Evolutionary conservation across 768 basidiomycete species (phyloP).

Genomic region (Termitomyces sp.): DNA sequence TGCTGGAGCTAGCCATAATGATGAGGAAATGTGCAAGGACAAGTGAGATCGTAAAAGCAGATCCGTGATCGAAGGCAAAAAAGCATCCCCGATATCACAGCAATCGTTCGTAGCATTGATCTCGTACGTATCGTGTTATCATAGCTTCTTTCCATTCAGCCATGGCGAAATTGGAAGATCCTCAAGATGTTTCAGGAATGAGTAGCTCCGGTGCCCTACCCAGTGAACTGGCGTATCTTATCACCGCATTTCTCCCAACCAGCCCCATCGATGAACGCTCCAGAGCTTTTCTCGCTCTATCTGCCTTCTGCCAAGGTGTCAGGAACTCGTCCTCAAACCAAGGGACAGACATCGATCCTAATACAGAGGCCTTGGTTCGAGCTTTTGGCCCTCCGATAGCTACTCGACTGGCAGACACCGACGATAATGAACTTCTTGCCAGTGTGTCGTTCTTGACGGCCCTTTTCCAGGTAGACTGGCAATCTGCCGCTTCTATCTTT

Average conservation of each 20-base stretch:
- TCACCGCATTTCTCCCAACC: constrained; percentile 47
- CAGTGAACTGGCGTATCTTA: constrained; percentile 49
- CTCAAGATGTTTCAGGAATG: constrained; percentile 13
- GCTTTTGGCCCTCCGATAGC: constrained; percentile 47
- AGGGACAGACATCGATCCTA: constrained; percentile 35
- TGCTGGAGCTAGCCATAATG: constrained; percentile 7
- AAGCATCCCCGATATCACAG: neutral
- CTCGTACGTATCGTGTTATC: neutral
- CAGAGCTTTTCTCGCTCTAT: constrained; percentile 66
- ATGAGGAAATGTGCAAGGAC: neutral
- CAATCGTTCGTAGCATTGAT: neutral
- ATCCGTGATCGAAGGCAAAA: constrained; percentile 4
- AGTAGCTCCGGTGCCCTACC: constrained; percentile 32
- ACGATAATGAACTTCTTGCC: constrained; percentile 45
- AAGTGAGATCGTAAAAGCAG: neutral
- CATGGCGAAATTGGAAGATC: constrained; percentile 5
- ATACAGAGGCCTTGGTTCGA: constrained; percentile 43
- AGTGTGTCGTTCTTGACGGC: constrained; percentile 70
- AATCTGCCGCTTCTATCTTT: constrained; percentile 61
- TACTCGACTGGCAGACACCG: constrained; percentile 47
- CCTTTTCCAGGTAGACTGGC: constrained; percentile 78
- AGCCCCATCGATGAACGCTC: constrained; percentile 42
- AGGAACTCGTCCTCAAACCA: constrained; percentile 32
- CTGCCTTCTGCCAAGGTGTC: constrained; percentile 60
- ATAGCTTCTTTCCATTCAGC: neutral